Conservation (phyloP, 441 rosid species). For the Populus hybrid region DNA sequence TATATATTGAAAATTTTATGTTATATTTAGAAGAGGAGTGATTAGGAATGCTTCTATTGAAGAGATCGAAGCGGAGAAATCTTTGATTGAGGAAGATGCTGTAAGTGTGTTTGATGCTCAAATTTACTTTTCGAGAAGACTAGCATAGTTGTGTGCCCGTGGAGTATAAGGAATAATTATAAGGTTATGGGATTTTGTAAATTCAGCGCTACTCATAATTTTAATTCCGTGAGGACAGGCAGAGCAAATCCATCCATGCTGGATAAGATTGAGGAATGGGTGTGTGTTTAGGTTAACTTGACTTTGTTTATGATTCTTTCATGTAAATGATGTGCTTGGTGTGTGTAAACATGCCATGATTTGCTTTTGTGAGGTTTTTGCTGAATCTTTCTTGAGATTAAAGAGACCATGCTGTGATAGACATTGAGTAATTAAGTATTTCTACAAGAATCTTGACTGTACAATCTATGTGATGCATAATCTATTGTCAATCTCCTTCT, state of each 20-base stretch:
- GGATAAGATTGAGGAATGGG: conserved; percentile 66
- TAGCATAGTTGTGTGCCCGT: no score
- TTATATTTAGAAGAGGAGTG: conserved; percentile 31
- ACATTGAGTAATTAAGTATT: background rate
- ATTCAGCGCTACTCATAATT: conserved; percentile 47
- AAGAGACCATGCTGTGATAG: background rate
- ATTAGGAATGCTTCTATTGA: conserved; percentile 69
- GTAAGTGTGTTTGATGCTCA: conserved; percentile 33
- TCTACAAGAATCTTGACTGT: background rate
- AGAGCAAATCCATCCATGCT: conserved; percentile 68
- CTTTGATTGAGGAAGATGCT: conserved; percentile 62
- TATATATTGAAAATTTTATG: background rate
- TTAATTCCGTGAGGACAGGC: conserved; percentile 76
- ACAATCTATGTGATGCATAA: background rate
- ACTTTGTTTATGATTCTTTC: background rate
- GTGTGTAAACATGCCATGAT: no score
- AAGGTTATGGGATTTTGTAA: conserved; percentile 76
- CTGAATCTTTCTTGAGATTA: background rate
- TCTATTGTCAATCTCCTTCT: background rate
- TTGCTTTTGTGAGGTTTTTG: background rate
- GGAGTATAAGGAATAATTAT: no score
- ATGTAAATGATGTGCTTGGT: no score
- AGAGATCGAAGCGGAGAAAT: conserved; percentile 75
- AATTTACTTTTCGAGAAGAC: no score
- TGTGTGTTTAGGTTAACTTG: background rate